Evolutionary conservation across 352 stramenopile genomes (phyloP), one percentile per base, ranked within the genome.

Genomic region (Phytopythium kandeliae): DNA sequence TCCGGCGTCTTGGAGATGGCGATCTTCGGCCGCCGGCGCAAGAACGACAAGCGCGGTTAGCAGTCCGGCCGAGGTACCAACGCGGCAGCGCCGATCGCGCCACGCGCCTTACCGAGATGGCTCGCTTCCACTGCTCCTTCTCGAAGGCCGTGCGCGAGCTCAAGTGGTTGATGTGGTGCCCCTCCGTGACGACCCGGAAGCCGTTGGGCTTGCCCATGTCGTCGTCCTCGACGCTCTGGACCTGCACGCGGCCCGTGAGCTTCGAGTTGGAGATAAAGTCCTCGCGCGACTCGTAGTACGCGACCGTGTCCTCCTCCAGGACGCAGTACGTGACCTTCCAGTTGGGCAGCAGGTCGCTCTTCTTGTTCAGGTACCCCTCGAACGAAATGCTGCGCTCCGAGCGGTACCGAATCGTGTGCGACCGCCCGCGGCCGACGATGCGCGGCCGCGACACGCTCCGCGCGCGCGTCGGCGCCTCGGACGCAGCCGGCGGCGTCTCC

Each of bases 331-430:
- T 75, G 1, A 67, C 75, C 28, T 80, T 82, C 81, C 81, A 92
- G n/a, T 54, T 73, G 49, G 71, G 56, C 0, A 92, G 47, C 43
- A 92, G 38, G 34, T 92, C 82, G 48, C 82, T 86, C 55, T 92
- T 92, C 61, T 88, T 89, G 68, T 76, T 86, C 48, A 92, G 55
- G 38, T 92, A 92, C 1, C 82, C 82, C 71, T 92, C 82, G 51
- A 92, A 92, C 13, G 76, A 71, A 35, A 92, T 91, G 12, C 81
- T 77, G 15, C 69, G 62, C 26, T 83, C 71, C 0, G 61, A 81
- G 15, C 79, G 76, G 43, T 90, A 90, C 10, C 79, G 74, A 45
- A 88, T 62, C 1, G 76, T 86, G 48, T 90, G 72, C 0, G 76
- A 87, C 25, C 79, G 68, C 36, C 54, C 57, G 6, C 75, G 75